These are phyloP conservation scores for Austroboletus niveus DNA, from an alignment of 1,284 basidiomycete genomes.

Conservation along the genomic window DNA sequence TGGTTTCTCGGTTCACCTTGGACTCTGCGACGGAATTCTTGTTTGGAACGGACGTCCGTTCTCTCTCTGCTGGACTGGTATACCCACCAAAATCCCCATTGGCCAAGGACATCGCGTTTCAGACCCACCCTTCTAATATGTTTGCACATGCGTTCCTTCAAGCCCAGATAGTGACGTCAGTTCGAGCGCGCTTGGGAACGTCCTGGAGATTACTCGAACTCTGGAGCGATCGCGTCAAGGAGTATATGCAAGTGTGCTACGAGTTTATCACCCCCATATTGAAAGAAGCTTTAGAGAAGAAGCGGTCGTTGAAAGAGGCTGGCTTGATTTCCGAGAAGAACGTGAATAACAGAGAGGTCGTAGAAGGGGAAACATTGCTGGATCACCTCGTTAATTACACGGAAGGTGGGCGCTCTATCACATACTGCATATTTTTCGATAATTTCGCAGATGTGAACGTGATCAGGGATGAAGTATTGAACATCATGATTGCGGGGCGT, in stretches of 20 bases:
- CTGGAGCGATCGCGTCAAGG: not conserved
- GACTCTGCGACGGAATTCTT: constrained; percentile 42
- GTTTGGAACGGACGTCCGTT: not conserved
- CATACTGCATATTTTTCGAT: not conserved
- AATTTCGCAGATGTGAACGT: constrained; percentile 29
- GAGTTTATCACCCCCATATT: not conserved
- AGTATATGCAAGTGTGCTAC: not conserved
- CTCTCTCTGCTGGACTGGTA: not conserved
- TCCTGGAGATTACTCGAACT: not conserved
- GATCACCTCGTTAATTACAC: constrained; percentile 33
- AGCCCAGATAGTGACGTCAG: not conserved
- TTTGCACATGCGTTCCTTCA: not conserved
- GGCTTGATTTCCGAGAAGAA: constrained; percentile 12
- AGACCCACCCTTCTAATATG: not conserved
- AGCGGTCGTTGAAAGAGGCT: not conserved
- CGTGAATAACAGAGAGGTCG: constrained; percentile 18
- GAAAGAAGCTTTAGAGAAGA: not conserved
- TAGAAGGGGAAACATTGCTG: constrained; percentile 30
- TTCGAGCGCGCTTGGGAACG: not conserved
- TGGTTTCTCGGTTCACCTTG: constrained; percentile 39
- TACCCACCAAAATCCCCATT: not conserved
- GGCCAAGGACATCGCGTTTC: not conserved
- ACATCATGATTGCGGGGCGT: constrained; percentile 50
- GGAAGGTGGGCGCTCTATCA: constrained; percentile 15
- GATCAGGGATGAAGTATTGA: constrained; percentile 49